These are phyloP conservation scores for Xerocomus amazonicus DNA, from an alignment of 1,284 basidiomycete genomes.

Conservation along the genomic window DNA sequence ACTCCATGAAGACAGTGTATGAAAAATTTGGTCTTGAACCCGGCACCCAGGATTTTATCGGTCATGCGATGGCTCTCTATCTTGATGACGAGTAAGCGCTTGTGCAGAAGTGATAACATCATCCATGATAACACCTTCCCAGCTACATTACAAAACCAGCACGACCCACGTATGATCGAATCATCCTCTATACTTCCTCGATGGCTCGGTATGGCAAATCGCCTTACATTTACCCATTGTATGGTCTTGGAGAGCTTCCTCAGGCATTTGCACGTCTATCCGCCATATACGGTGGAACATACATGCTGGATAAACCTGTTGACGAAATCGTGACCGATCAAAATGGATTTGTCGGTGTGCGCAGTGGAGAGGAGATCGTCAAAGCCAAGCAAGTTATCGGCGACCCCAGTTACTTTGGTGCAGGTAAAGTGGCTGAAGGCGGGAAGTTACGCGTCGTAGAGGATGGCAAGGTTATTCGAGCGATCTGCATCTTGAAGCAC, in stretches of 20 bases:
- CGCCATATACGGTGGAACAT: slow-evolving; percentile 99
- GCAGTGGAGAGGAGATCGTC: slow-evolving; percentile 87
- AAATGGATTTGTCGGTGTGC: slow-evolving; percentile 90
- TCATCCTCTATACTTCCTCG: slow-evolving; percentile 95
- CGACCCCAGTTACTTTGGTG: slow-evolving; percentile 96
- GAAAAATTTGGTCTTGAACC: slow-evolving; percentile 96
- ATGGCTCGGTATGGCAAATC: slow-evolving; percentile 99
- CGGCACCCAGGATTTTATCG: slow-evolving; percentile 98
- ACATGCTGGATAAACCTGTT: slow-evolving; percentile 98
- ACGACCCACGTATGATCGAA: slow-evolving; percentile 89
- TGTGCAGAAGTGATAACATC: not conserved
- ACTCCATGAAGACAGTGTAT: slow-evolving; percentile 91
- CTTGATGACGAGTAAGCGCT: slow-evolving; percentile 90
- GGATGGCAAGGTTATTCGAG: slow-evolving; percentile 92
- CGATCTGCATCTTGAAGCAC: slow-evolving; percentile 98
- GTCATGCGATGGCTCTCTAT: slow-evolving; percentile 99
- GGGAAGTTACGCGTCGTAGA: slow-evolving; percentile 88
- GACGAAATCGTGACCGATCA: slow-evolving; percentile 86
- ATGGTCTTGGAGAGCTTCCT: slow-evolving; percentile 97
- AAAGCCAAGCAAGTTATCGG: slow-evolving; percentile 98
- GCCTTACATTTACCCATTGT: slow-evolving; percentile 99
- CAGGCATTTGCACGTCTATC: slow-evolving; percentile 98
- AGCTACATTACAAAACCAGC: slow-evolving; percentile 94
- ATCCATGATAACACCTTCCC: slow-evolving; percentile 6
- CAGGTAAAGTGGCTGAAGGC: slow-evolving; percentile 55